phyloP scores from a whole-genome alignment of 495 filamentous ascomycete species.

The Lasiosphaeriaceae sp. region DNA sequence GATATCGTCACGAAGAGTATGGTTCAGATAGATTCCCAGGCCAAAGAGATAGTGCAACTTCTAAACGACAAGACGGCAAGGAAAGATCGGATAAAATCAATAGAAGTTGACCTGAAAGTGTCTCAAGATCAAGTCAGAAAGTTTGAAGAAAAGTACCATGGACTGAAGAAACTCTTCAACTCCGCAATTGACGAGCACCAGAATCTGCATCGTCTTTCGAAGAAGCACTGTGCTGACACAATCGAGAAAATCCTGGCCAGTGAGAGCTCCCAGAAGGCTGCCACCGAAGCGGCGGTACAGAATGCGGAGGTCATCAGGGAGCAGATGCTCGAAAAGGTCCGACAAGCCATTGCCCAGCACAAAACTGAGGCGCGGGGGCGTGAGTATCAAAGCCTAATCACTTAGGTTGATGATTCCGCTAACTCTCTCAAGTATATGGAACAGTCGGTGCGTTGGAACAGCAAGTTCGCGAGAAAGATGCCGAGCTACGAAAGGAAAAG shows the following conservation, averaged over 20 bases:
- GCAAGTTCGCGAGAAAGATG: constrained; percentile 26
- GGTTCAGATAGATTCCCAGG: constrained; percentile 8
- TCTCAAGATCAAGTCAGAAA: constrained; percentile 16
- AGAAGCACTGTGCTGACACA: constrained; percentile 23
- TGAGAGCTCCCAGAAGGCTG: constrained; percentile 11
- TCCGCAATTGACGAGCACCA: constrained; percentile 39
- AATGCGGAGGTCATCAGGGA: constrained; percentile 29
- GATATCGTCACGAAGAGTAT: background rate
- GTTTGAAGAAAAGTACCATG: constrained; percentile 28
- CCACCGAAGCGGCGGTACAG: constrained; percentile 21
- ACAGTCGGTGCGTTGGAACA: constrained; percentile 21
- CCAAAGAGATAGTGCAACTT: constrained; percentile 22
- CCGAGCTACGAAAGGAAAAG: constrained; percentile 27
- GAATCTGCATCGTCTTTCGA: constrained; percentile 27
- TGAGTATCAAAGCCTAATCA: constrained; percentile 14
- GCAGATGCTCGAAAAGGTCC: constrained; percentile 31
- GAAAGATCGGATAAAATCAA: constrained; percentile 14
- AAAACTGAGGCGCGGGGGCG: constrained; percentile 23
- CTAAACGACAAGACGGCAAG: constrained; percentile 17
- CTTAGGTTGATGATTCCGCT: background rate
- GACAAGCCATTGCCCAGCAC: constrained; percentile 20
- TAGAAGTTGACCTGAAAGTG: constrained; percentile 19
- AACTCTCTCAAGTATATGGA: constrained; percentile 22
- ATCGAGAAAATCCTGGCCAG: constrained; percentile 22
- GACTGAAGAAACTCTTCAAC: constrained; percentile 30